Evolutionary conservation across 345 rosid species (phyloP).

Genomic region (Camelina neglecta): DNA sequence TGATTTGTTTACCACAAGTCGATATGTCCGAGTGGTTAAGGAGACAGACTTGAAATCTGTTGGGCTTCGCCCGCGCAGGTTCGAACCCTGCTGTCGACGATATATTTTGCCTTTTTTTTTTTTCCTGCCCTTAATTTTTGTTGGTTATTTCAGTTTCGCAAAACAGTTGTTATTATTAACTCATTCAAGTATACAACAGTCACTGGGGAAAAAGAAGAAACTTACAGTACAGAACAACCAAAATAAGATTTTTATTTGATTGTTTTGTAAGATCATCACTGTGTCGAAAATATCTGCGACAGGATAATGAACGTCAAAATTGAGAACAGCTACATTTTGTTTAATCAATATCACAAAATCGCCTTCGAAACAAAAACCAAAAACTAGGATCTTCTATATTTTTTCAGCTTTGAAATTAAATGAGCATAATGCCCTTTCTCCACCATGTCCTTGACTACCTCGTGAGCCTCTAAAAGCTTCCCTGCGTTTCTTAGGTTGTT

Average conservation of each 20-base stretch:
- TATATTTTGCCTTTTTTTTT: too few species aligned
- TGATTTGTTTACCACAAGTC: conserved; percentile 40
- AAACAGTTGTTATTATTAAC: neutral
- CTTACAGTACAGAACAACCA: neutral
- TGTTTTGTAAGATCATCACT: neutral
- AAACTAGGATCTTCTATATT: conserved; percentile 40
- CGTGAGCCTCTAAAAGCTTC: conserved; percentile 70
- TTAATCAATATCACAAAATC: conserved; percentile 12
- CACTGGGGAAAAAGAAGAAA: neutral
- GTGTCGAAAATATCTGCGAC: neutral
- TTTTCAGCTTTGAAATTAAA: conserved; percentile 42
- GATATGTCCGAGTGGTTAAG: conserved; percentile 99
- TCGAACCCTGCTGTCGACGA: conserved; percentile 93
- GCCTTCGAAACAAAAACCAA: neutral
- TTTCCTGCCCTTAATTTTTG: neutral
- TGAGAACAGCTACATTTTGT: neutral
- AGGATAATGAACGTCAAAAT: neutral
- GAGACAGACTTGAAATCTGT: conserved; percentile 97
- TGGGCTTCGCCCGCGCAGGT: conserved; percentile 83
- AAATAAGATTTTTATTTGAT: neutral
- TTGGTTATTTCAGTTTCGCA: neutral
- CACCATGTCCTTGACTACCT: conserved; percentile 67
- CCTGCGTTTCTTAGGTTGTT: conserved; percentile 68
- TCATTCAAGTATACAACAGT: too few species aligned
- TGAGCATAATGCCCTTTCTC: conserved; percentile 75